A percentile compares a stretch with the other conserved stretches of the same genome.
Evolutionary conservation across 192 early-diverging fungal species (phyloP).

Genomic region (Rhizophagus prolifer): DNA sequence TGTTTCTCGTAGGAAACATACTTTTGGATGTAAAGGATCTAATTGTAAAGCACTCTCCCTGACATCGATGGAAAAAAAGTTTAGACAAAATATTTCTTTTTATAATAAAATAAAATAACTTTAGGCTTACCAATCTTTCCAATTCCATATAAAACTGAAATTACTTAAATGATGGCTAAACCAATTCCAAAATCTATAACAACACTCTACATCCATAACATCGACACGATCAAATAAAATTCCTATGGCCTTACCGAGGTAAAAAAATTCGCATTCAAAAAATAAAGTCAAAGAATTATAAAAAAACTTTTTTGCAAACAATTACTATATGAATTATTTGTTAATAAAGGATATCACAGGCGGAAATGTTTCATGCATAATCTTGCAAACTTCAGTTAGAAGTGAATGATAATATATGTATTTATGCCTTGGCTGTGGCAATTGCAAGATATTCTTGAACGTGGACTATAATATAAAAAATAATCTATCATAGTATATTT

Average conservation of each 20-base stretch:
- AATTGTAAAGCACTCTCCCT: conserved; percentile 57
- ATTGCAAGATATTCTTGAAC: conserved; percentile 50
- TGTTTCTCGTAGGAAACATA: conserved; percentile 81
- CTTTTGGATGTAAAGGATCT: conserved; percentile 54
- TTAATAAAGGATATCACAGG: conserved; percentile 53
- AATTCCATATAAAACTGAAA: conserved; percentile 88
- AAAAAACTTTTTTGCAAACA: not conserved
- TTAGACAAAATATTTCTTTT: not conserved
- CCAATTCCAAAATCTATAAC: conserved; percentile 82
- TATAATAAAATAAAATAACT: not conserved
- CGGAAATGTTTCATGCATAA: conserved; percentile 58
- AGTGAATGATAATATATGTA: conserved; percentile 74
- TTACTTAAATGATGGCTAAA: conserved; percentile 92
- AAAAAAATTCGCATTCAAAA: not conserved
- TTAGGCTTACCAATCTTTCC: conserved; percentile 73
- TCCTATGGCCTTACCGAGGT: conserved; percentile 51
- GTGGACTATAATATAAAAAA: conserved; percentile 30
- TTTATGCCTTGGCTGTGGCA: conserved; percentile 56
- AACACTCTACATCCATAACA: conserved; percentile 82
- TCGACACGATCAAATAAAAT: conserved; percentile 65
- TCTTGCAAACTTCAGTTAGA: conserved; percentile 70
- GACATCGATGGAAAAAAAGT: not conserved
- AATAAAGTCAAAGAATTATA: conserved; percentile 15
- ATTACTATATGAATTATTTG: not conserved
- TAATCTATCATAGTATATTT: not conserved